Evolutionary conservation across 2,329 filamentous ascomycete species (phyloP).

Genomic region (Hyphodiscus sp.): DNA sequence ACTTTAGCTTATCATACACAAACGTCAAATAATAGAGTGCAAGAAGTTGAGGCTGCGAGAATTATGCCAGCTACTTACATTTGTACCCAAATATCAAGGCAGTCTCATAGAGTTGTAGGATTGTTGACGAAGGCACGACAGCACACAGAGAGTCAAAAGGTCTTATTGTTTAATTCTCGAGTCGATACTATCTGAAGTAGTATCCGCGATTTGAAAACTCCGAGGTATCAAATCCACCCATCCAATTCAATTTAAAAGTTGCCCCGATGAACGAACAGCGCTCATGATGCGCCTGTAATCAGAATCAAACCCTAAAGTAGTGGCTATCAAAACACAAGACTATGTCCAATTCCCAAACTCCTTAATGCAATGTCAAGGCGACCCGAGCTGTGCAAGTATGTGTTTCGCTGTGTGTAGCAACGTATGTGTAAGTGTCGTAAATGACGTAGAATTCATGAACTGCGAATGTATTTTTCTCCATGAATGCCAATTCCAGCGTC

Average conservation of each 20-base stretch:
- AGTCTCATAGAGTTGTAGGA: too few species aligned
- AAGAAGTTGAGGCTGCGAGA: too few species aligned
- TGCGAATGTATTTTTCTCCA: slow-evolving; percentile 11
- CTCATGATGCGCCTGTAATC: not conserved
- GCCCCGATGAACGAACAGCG: slow-evolving; percentile 1
- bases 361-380: slow-evolving; percentile 6
- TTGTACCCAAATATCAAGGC: too few species aligned
- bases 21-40: too few species aligned
- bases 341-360: slow-evolving; percentile 6
- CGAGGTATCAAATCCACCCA: slow-evolving; percentile 26
- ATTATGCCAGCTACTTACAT: too few species aligned
- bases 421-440: slow-evolving; percentile 18
- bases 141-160: not conserved
- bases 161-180: not conserved
- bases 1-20: too few species aligned
- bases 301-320: slow-evolving; percentile 7
- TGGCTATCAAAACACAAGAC: slow-evolving; percentile 5
- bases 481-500: not conserved
- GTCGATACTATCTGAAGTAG: slow-evolving; percentile 1
- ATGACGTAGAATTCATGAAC: slow-evolving; percentile 23
- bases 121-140: not conserved
- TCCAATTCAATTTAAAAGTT: slow-evolving; percentile 23
- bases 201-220: slow-evolving; percentile 14
- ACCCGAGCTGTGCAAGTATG: slow-evolving; percentile 10
- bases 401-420: slow-evolving; percentile 8